A percentile compares a stretch with the other conserved stretches of the same genome.
Conservation (phyloP, 352 stramenopile genomes). For the Pythium utonaiense region DNA sequence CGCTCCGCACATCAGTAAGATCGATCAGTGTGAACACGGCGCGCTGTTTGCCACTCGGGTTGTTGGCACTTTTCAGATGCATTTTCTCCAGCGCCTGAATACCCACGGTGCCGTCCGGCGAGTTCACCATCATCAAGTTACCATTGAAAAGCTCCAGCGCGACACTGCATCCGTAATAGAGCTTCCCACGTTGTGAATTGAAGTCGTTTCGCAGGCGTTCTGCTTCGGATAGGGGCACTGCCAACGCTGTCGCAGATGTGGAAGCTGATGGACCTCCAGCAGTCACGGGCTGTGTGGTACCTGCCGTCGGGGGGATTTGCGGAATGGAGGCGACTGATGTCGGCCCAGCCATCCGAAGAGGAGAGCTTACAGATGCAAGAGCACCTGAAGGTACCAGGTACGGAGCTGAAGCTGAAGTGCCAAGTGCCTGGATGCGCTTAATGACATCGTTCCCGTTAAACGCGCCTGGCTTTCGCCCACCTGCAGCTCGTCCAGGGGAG, state of each 20-base stretch:
- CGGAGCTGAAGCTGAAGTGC: slow-evolving; percentile 39
- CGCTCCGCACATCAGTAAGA: slow-evolving; percentile 58
- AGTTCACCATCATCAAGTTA: slow-evolving; percentile 65
- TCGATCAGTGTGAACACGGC: slow-evolving; percentile 72
- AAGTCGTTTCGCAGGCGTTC: slow-evolving; percentile 73
- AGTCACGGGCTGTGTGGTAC: not conserved
- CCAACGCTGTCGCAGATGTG: not conserved
- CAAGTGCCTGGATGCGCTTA: slow-evolving; percentile 45
- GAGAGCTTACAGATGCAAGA: slow-evolving; percentile 3
- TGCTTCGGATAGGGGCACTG: slow-evolving; percentile 27
- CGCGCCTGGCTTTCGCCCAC: not conserved
- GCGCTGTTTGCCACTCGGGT: slow-evolving; percentile 47
- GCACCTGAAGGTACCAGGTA: slow-evolving; percentile 11
- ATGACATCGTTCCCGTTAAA: slow-evolving; percentile 53
- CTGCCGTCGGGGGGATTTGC: not conserved
- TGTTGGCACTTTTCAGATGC: slow-evolving; percentile 36
- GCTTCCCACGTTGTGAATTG: slow-evolving; percentile 52
- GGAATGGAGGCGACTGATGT: not conserved
- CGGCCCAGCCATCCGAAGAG: not conserved
- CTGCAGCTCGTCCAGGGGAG: not conserved
- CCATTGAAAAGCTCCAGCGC: slow-evolving; percentile 74
- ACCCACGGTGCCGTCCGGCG: slow-evolving; percentile 54
- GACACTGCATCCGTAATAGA: slow-evolving; percentile 70
- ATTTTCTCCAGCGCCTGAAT: slow-evolving; percentile 63
- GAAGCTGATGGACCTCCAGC: not conserved